These are phyloP conservation scores for Mycena kentingensis DNA, from an alignment of 768 basidiomycete species.

Conservation along the genomic window DNA sequence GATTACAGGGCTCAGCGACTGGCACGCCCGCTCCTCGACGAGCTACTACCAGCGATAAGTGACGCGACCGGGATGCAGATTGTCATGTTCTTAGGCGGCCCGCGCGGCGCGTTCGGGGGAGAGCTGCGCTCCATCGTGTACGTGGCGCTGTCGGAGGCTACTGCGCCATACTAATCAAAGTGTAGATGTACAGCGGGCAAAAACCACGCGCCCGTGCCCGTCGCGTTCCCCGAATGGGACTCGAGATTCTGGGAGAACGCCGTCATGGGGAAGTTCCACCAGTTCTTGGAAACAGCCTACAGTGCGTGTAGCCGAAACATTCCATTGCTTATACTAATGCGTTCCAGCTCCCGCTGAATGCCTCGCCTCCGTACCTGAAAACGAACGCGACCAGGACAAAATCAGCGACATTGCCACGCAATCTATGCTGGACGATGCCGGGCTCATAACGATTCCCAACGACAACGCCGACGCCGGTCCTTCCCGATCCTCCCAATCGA, in stretches of 20 bases:
- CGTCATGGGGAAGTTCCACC: neutral
- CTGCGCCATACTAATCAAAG: neutral
- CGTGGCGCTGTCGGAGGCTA: neutral
- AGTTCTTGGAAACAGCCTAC: neutral
- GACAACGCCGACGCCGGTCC: neutral
- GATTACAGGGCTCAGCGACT: neutral
- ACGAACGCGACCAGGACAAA: neutral
- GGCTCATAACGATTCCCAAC: neutral
- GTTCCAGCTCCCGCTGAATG: neutral
- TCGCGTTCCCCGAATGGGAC: neutral
- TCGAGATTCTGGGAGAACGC: neutral
- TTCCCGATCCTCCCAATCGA: no score
- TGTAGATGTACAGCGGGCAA: neutral
- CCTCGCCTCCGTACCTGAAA: neutral
- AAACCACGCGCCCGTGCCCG: neutral
- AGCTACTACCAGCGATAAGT: neutral
- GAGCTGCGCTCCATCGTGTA: neutral
- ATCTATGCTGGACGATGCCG: neutral
- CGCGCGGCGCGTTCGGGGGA: neutral
- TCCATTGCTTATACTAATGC: neutral
- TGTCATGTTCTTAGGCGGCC: neutral
- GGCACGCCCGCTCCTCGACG: neutral
- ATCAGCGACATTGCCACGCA: neutral
- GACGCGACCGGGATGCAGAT: neutral
- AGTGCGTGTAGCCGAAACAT: no score